Base-by-base conservation (phyloP, 495 filamentous ascomycete genomes). In the Aspergillus affinis region DNA sequence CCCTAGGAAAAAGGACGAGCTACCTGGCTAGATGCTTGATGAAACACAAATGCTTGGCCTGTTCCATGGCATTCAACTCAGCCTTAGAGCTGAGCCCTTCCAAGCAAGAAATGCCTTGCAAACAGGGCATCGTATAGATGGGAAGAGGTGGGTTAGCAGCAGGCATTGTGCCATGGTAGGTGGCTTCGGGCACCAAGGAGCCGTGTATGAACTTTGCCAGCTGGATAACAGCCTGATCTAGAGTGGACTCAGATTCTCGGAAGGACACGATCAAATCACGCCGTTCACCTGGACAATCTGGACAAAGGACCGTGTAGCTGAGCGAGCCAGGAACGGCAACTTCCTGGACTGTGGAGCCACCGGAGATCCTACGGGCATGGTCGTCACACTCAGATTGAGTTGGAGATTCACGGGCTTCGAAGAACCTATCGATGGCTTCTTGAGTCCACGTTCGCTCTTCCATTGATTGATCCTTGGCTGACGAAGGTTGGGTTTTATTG, bases 231-330 rank as follows among this genome's bases (percentile, higher is more conserved):
- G 2, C 19, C 29, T 53, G 49, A 59, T 72, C 57, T 20, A 69
- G 59, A 20, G 10, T 20, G 18, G 63, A 64, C 51, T 62, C 63
- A 29, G 46, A 41, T 59, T 70, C 58, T 64, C 68, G 62, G 47
- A 69, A 72, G 36, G 63, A 68, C 54, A 69, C 57, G 49, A 69
- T 56, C 20, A 69, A 30, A 62, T 68, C 66, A 23, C 41, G 45
- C 52, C 61, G 48, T 54, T 48, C 51, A 30, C 55, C 48, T 32
- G 57, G 62, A 55, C 48, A 46, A 62, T 59, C 63, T 54, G 12
- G 66, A 61, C 66, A 69, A 58, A 64, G 47, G 54, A 73, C 68
- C 2, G 66, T 71, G 59, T 71, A 73, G 55, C 70, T 69, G 53
- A 66, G 62, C 48, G 66, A 68, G 46, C 66, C 68, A 59, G 66